Base-by-base conservation (phyloP, 768 basidiomycete species). In the Amyloporia xantha region DNA sequence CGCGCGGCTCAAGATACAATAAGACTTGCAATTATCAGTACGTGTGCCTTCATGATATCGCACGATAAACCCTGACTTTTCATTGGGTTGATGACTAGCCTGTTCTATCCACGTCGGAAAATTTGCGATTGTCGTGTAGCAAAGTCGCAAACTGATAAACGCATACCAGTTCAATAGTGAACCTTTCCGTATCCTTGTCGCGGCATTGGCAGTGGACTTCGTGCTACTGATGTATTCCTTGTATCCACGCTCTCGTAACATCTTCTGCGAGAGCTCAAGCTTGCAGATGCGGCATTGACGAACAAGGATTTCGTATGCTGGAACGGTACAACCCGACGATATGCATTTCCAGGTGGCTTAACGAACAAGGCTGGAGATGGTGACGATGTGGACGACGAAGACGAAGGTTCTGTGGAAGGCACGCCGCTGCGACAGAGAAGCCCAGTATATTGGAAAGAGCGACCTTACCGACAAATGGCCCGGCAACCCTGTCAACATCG, bases 91-190 rank as follows among this genome's bases (percentile, higher is more conserved):
- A 37, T 25, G 28, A 44, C 3, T 59, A 95, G 93, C 91, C 1
- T 90, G 87, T 59, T 83, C 84, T 5, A 77, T 87, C 33, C 63
- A 73, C 1, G 77, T 72, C 4, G 69, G 78, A 43, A 75, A 79
- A 10, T 77, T 77, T 57, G 58, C 69, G 19, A 68, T 74, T 9
- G 78, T 87, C 15, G 78, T 90, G 13, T 85, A 90, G 51, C 85
- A 90, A 58, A 77, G 77, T 26, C 80, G 91, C 21, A 86, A 85
- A 53, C 67, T 97, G 26, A 80, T 88, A 49, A 81, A 77, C 26
- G 67, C 69, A 0, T 73, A 91, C 59, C 91, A 94, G 60, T 92
- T 89, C 71, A 85, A 92, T 59, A 87, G 91, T 46, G 91, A 94
- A 36, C 85, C 91, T 0, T 68, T 86, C 11, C 81, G 91, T 5